phyloP scores from a whole-genome alignment of 78 protist genomes.

The Mantamonas sphyraenae region DNA sequence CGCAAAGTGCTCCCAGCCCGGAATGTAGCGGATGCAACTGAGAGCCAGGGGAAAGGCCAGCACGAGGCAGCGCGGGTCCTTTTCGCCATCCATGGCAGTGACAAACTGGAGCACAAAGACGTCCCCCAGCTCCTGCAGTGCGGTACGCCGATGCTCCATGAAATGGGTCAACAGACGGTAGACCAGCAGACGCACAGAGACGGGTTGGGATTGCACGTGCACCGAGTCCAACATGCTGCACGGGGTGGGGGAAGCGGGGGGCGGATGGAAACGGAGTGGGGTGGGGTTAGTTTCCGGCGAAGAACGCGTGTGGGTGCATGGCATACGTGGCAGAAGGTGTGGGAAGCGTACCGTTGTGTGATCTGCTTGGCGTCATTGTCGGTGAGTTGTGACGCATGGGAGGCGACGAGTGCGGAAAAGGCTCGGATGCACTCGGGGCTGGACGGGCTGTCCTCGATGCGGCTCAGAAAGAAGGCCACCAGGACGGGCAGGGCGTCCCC shows the following conservation, averaged over 20 bases:
- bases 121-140: slow-evolving; percentile 23
- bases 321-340: slow-evolving; percentile 4
- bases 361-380: slow-evolving; percentile 34
- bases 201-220: too few relatives aligned
- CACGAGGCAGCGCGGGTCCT: slow-evolving; percentile 87
- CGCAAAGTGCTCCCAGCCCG: background rate
- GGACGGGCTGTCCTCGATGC: slow-evolving; percentile 27
- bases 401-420: slow-evolving; percentile 18
- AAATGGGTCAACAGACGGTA: background rate
- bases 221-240: too few relatives aligned
- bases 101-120: slow-evolving; percentile 64
- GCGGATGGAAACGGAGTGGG: too few relatives aligned
- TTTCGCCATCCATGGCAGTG: slow-evolving; percentile 81
- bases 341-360: slow-evolving; percentile 3
- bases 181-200: background rate
- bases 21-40: background rate
- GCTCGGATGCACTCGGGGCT: slow-evolving; percentile 18
- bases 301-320: slow-evolving; percentile 22
- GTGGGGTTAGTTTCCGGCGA: background rate
- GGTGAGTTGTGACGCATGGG: slow-evolving; percentile 23
- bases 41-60: slow-evolving; percentile 43
- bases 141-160: background rate
- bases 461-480: slow-evolving; percentile 19
- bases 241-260: too few relatives aligned
- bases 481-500: slow-evolving; percentile 28